These are phyloP conservation scores for Inga oerstediana DNA, from an alignment of 306 rosid species.

Conservation along the genomic window DNA sequence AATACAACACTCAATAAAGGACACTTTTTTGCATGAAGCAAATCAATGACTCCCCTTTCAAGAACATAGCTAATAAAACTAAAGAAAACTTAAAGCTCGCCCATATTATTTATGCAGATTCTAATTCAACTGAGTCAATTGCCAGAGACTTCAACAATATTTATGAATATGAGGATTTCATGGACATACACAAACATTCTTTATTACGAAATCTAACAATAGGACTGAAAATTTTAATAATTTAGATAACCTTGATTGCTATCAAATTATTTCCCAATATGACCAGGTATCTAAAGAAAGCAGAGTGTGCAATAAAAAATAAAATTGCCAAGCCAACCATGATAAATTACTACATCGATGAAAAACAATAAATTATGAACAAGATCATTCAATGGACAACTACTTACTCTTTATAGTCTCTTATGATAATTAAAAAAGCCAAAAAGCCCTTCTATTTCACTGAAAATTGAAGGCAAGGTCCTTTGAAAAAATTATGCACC, in stretches of 20 bases:
- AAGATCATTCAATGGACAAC: slow-evolving; percentile 5
- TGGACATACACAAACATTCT: background rate
- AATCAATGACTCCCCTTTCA: background rate
- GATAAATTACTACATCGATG: background rate
- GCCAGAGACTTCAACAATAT: background rate
- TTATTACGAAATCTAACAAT: background rate
- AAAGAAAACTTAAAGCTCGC: background rate
- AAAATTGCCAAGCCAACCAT: slow-evolving; percentile 7
- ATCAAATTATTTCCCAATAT: background rate
- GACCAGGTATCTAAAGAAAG: slow-evolving; percentile 19
- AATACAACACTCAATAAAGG: background rate
- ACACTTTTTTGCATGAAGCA: background rate
- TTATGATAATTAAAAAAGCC: background rate
- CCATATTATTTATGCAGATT: slow-evolving; percentile 22
- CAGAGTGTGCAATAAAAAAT: background rate
- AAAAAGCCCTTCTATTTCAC: background rate
- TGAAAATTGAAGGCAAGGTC: background rate
- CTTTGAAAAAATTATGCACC: background rate
- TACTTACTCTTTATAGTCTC: background rate
- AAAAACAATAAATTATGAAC: background rate
- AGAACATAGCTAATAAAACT: background rate
- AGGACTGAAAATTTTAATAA: background rate
- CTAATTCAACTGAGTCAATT: background rate
- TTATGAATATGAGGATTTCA: background rate
- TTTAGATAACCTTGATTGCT: slow-evolving; percentile 14